Conservation (phyloP, 2,329 filamentous ascomycete species). For the Mycogone perniciosa region DNA sequence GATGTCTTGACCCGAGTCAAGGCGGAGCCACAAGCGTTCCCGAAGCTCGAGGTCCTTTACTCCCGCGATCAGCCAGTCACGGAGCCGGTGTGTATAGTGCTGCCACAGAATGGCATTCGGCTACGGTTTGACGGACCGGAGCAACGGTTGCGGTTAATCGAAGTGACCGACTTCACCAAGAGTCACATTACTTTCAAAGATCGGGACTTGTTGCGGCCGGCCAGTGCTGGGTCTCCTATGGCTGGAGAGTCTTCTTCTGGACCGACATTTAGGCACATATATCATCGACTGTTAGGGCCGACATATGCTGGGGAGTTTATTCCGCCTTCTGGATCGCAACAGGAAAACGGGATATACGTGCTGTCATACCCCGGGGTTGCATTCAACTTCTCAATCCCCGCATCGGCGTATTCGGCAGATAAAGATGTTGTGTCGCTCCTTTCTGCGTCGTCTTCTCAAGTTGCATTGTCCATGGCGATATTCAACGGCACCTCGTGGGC, state of each 20-base stretch:
- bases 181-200: slow-evolving; percentile 75
- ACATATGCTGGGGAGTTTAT: slow-evolving; percentile 93
- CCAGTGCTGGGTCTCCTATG: slow-evolving; percentile 29
- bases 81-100: slow-evolving; percentile 65
- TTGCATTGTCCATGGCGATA: slow-evolving; percentile 81
- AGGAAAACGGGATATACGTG: slow-evolving; percentile 68
- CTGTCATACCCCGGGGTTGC: slow-evolving; percentile 92
- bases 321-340: slow-evolving; percentile 46
- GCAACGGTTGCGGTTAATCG: slow-evolving; percentile 83
- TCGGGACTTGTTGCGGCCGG: slow-evolving; percentile 67
- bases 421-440: slow-evolving; percentile 83
- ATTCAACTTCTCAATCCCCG: slow-evolving; percentile 78
- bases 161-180: slow-evolving; percentile 84
- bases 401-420: slow-evolving; percentile 64
- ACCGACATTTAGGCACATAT: slow-evolving; percentile 81
- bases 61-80: slow-evolving; percentile 67
- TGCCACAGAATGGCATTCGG: slow-evolving; percentile 81
- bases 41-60: slow-evolving; percentile 76
- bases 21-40: slow-evolving; percentile 75
- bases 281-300: slow-evolving; percentile 86
- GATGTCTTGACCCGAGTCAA: slow-evolving; percentile 84
- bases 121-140: slow-evolving; percentile 91
- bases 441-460: slow-evolving; percentile 67
- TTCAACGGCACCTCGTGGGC: slow-evolving; percentile 90
- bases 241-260: slow-evolving; percentile 39